phyloP scores from a whole-genome alignment of 768 basidiomycete species.

The Trametopsis cervina region DNA sequence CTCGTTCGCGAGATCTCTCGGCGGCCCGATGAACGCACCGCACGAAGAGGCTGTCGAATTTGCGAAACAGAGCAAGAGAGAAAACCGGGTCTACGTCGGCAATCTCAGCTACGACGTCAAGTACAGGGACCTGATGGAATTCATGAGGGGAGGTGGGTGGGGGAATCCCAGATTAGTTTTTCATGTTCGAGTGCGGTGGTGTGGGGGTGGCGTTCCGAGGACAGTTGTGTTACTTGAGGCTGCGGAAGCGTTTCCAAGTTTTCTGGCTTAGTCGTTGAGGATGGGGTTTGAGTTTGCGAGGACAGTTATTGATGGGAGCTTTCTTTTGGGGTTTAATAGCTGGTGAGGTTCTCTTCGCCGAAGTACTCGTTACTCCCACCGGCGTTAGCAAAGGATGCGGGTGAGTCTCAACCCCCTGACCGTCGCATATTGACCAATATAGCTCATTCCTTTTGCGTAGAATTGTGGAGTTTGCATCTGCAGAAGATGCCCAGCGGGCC shows the following conservation, averaged over 20 bases:
- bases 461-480: slow-evolving; percentile 91
- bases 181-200: slow-evolving; percentile 23
- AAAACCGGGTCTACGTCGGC: slow-evolving; percentile 97
- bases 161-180: slow-evolving; percentile 63
- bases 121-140: slow-evolving; percentile 98
- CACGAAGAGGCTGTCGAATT: slow-evolving; percentile 95
- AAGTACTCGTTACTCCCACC: slow-evolving; percentile 94
- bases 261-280: slow-evolving; percentile 33
- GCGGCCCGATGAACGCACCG: slow-evolving; percentile 84
- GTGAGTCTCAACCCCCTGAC: slow-evolving; percentile 44
- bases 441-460: slow-evolving; percentile 33
- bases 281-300: slow-evolving; percentile 56
- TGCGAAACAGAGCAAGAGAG: slow-evolving; percentile 92
- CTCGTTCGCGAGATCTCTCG: slow-evolving; percentile 71
- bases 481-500: slow-evolving; percentile 84
- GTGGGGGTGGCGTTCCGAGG: slow-evolving; percentile 5
- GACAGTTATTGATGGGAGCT: slow-evolving; percentile 87
- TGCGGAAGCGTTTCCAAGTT: slow-evolving; percentile 20
- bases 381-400: slow-evolving; percentile 99
- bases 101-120: slow-evolving; percentile 99
- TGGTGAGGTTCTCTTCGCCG: slow-evolving; percentile 99
- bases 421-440: slow-evolving; percentile 15
- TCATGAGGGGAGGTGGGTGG: slow-evolving; percentile 99
- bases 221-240: slow-evolving; percentile 13
- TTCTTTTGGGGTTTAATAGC: slow-evolving; percentile 86